Conservation (phyloP, 306 rosid species). For the Comarum palustre region DNA sequence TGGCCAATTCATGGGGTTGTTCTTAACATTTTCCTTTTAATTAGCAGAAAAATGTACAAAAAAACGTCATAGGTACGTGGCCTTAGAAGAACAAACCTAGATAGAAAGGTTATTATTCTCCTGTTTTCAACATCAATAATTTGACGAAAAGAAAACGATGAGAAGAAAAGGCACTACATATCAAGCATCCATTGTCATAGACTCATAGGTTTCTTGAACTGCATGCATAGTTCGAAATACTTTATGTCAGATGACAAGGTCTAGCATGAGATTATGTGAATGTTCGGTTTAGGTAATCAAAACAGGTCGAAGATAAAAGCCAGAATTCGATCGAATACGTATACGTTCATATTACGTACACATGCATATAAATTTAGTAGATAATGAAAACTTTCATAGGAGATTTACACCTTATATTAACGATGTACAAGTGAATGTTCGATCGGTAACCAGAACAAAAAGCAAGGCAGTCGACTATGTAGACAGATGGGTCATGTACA, state of each 20-base stretch:
- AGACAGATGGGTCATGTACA: background rate
- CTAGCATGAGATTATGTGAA: background rate
- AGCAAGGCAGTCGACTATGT: background rate
- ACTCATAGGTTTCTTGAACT: no score
- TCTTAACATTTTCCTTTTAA: no score
- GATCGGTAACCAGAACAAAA: background rate
- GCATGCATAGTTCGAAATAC: background rate
- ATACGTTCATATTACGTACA: no score
- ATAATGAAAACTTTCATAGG: background rate
- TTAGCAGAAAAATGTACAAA: no score
- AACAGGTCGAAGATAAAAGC: no score
- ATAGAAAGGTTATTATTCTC: background rate
- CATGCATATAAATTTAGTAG: no score
- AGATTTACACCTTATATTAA: background rate
- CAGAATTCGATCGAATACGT: background rate
- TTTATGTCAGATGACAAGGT: background rate
- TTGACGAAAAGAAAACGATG: background rate
- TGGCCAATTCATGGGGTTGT: background rate
- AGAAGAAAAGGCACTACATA: background rate
- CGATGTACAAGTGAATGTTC: background rate
- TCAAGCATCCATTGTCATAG: no score
- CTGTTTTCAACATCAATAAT: background rate
- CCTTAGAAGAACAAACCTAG: background rate
- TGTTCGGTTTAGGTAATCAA: background rate
- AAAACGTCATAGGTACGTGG: no score